Base-by-base conservation (phyloP, 352 stramenopile genomes). In the Phytophthora chlamydospora region DNA sequence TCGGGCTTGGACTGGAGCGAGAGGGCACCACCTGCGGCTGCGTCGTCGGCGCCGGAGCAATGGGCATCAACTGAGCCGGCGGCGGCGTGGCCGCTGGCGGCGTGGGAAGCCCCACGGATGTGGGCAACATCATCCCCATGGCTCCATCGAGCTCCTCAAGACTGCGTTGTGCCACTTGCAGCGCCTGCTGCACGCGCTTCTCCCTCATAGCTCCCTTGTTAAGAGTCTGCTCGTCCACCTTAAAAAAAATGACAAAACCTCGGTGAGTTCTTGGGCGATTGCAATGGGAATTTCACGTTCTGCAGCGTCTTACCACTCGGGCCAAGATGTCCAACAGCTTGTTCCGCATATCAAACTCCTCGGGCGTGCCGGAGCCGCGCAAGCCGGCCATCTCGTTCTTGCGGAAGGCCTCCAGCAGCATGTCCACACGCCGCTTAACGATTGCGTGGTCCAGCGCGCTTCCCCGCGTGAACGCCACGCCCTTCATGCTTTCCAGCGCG, bases 341-440 rank as follows among this genome's bases (percentile, higher is more conserved):
- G 59, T 73, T 67, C 47, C 71, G 71, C 57, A 64, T 62, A n/a
- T 71, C 64, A 29, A 76, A 59, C 39, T 76, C 71, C 33, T 72
- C 70, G n/a, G 67, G 55, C 17, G 63, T 61, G 6, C 64, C 71
- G 34, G 67, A 60, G 39, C 71, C 68, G 40, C 71, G 71, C 49
- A 80, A 35, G 0, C 51, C 59, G n/a, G 45, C 58, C 63, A 74
- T 75, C 24, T 80, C 71, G 39, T 68, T 63, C 62, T 75, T 75
- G 21, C 71, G 71, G 40, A 62, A 72, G 1, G 71, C 68, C 8
- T 75, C 68, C 31, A 80, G 48, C 53, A 80, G 46, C 67, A 76
- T 75, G 32, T 80, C 71, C 2, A 72, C 59, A 33, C 71, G 71
- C 39, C 71, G 63, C 58, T 80, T 80, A 10, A 76, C 68, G 35